phyloP scores from a whole-genome alignment of 192 early-diverging fungal species.

The Kickxella alabastrina region DNA sequence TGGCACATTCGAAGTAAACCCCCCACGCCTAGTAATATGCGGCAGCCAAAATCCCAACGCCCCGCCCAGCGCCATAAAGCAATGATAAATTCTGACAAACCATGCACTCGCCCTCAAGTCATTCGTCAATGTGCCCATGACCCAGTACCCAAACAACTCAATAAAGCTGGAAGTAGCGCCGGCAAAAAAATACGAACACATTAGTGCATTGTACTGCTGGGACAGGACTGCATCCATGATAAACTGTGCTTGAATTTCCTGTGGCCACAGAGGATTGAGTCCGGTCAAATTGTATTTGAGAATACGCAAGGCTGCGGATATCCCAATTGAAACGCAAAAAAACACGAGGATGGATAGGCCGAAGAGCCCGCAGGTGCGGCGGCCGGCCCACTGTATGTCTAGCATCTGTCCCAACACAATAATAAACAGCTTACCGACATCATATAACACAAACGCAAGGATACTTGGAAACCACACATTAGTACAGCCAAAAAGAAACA shows the following conservation, averaged over 20 bases:
- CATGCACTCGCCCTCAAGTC: conserved; percentile 33
- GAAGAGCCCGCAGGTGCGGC: conserved; percentile 17
- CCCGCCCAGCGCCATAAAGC: conserved; percentile 32
- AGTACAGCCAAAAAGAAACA: conserved; percentile 10
- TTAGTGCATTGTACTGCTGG: conserved; percentile 6
- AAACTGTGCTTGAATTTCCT: conserved; percentile 4
- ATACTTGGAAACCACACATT: too few species aligned
- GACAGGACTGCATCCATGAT: conserved; percentile 8
- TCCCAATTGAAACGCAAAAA: conserved; percentile 8
- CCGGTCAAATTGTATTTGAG: conserved; percentile 5
- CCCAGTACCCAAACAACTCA: conserved; percentile 41
- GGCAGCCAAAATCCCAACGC: conserved; percentile 24
- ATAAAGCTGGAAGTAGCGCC: conserved; percentile 31
- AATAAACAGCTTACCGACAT: conserved; percentile 31
- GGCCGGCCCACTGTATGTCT: conserved; percentile 31
- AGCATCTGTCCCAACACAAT: conserved; percentile 25
- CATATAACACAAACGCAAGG: conserved; percentile 25
- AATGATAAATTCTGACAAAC: conserved; percentile 37
- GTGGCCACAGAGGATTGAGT: conserved; percentile 7
- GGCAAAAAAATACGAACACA: conserved; percentile 23
- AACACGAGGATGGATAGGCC: conserved; percentile 6
- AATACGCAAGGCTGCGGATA: conserved; percentile 10
- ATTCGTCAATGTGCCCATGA: conserved; percentile 47
- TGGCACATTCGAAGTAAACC: conserved; percentile 8
- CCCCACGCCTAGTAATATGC: conserved; percentile 8